phyloP scores from a whole-genome alignment of 495 filamentous ascomycete genomes.

The Annulohypoxylon stygium region DNA sequence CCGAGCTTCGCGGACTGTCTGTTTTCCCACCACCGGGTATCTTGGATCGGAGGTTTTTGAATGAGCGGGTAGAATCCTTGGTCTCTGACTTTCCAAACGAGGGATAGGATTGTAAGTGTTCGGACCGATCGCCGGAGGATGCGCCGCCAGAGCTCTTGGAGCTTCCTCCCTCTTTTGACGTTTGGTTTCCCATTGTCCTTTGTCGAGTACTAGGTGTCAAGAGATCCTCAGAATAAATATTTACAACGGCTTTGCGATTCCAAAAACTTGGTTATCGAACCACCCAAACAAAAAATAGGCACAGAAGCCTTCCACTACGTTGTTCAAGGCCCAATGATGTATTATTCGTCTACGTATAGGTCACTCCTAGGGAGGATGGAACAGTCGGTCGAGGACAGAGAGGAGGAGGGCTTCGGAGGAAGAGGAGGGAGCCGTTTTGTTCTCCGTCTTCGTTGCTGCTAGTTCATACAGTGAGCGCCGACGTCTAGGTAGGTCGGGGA shows the following conservation, averaged over 20 bases:
- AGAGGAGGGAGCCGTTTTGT: slow-evolving; percentile 58
- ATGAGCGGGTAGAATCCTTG: slow-evolving; percentile 90
- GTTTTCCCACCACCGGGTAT: slow-evolving; percentile 70
- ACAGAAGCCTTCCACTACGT: slow-evolving; percentile 61
- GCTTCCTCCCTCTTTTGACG: slow-evolving; percentile 78
- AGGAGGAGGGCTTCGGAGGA: slow-evolving; percentile 60
- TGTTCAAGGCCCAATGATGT: slow-evolving; percentile 45
- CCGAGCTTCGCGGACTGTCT: slow-evolving; percentile 85
- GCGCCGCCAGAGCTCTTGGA: slow-evolving; percentile 55
- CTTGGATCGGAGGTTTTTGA: slow-evolving; percentile 78
- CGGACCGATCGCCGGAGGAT: slow-evolving; percentile 52
- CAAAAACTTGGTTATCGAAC: slow-evolving; percentile 25
- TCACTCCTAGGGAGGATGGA: slow-evolving; percentile 61
- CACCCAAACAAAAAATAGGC: slow-evolving; percentile 40
- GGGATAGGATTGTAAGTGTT: slow-evolving; percentile 79
- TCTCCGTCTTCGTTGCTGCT: slow-evolving; percentile 56
- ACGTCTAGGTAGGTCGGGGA: slow-evolving; percentile 19
- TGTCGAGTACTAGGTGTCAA: slow-evolving; percentile 32
- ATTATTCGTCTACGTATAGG: slow-evolving; percentile 29
- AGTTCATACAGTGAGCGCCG: slow-evolving; percentile 26
- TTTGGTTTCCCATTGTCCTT: slow-evolving; percentile 86
- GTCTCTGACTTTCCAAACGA: slow-evolving; percentile 96
- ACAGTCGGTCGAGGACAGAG: slow-evolving; percentile 61
- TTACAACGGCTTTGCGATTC: slow-evolving; percentile 22
- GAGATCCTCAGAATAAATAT: slow-evolving; percentile 13